Conservation (phyloP, 2,329 filamentous ascomycete species). For the Parafenestella ontariensis region DNA sequence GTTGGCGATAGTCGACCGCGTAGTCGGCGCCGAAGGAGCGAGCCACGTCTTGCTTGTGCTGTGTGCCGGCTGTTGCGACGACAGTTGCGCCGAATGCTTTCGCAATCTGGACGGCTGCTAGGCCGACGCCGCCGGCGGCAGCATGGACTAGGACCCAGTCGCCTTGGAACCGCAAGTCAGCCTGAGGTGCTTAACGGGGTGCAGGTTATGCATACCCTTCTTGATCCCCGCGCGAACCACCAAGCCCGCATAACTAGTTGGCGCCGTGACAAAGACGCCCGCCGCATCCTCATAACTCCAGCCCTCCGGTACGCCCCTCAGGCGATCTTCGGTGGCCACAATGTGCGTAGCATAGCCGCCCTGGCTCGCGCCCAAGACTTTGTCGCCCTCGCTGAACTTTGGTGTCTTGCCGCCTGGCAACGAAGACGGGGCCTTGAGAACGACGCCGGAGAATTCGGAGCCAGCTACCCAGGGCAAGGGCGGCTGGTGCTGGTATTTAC, state of each 20-base stretch:
- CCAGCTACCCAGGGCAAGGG: slow-evolving; percentile 88
- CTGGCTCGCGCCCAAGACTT: slow-evolving; percentile 85
- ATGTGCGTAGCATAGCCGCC: slow-evolving; percentile 85
- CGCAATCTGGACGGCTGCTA: slow-evolving; percentile 91
- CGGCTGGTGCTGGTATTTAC: slow-evolving; percentile 94
- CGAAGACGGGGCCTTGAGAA: slow-evolving; percentile 70
- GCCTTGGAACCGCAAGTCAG: slow-evolving; percentile 52
- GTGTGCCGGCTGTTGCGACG: slow-evolving; percentile 86
- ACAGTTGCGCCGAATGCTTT: slow-evolving; percentile 92
- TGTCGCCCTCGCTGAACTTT: slow-evolving; percentile 77
- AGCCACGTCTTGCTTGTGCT: slow-evolving; percentile 81
- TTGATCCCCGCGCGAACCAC: slow-evolving; percentile 80
- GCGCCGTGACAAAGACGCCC: slow-evolving; percentile 89
- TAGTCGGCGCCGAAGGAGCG: slow-evolving; percentile 84
- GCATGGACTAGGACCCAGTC: slow-evolving; percentile 92
- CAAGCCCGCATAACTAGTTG: slow-evolving; percentile 85
- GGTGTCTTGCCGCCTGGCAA: slow-evolving; percentile 53
- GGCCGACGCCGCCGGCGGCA: slow-evolving; percentile 87
- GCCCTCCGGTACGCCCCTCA: slow-evolving; percentile 77
- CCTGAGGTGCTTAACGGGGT: not conserved
- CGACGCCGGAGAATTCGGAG: slow-evolving; percentile 82
- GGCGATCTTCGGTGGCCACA: slow-evolving; percentile 67
- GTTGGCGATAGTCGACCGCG: slow-evolving; percentile 75
- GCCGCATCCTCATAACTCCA: slow-evolving; percentile 88
- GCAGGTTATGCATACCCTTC: slow-evolving; percentile 47